These are phyloP conservation scores for Spatholobus suberectus DNA, from an alignment of 306 rosid genomes.

Conservation along the genomic window DNA sequence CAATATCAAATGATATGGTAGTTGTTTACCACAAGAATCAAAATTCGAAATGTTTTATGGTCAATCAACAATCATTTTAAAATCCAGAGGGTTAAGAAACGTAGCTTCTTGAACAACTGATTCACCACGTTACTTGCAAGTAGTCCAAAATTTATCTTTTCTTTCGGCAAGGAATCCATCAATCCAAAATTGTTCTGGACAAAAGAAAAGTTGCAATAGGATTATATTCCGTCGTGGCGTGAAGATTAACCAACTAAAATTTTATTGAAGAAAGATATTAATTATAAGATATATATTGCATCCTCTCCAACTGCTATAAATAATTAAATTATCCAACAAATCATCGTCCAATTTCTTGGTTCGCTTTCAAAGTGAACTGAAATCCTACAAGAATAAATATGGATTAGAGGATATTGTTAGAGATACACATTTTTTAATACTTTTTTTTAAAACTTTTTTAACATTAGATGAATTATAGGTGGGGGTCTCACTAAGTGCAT, in stretches of 20 bases:
- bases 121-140: conserved; percentile 20
- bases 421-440: background rate
- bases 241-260: background rate
- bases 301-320: background rate
- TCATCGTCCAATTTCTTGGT: conserved; percentile 16
- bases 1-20: background rate
- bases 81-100: background rate
- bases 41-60: background rate
- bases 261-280: background rate
- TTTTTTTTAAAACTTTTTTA: background rate
- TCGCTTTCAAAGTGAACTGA: background rate
- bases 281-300: background rate
- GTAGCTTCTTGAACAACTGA: conserved; percentile 19
- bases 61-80: background rate
- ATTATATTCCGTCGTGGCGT: conserved; percentile 27
- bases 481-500: no score
- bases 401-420: background rate
- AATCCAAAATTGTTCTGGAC: conserved; percentile 5
- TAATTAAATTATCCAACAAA: background rate
- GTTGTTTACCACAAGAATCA: conserved; percentile 7
- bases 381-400: background rate
- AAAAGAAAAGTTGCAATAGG: conserved; percentile 6
- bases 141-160: conserved; percentile 9
- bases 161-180: background rate
- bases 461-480: background rate